phyloP scores from a whole-genome alignment of 495 filamentous ascomycete species.

The Pyrenopolyporus hunteri region DNA sequence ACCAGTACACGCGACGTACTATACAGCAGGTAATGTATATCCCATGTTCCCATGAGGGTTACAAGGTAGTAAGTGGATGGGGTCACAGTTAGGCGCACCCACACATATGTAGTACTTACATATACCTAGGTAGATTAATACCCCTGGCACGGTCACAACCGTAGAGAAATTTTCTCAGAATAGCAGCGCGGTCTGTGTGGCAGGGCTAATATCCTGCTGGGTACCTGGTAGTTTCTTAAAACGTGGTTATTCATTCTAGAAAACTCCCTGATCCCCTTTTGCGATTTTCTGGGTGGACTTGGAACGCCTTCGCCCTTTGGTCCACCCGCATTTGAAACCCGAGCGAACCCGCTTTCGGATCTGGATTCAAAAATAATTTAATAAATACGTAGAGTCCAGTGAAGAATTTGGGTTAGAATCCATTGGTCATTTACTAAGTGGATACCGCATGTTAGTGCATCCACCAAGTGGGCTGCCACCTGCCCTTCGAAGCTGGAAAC shows the following conservation, averaged over 20 bases:
- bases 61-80: background rate
- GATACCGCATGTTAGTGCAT: constrained; percentile 32
- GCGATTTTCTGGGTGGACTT: constrained; percentile 1
- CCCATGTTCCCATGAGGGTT: constrained; percentile 20
- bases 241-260: constrained; percentile 15
- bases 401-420: constrained; percentile 36
- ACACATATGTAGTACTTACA: too few relatives aligned
- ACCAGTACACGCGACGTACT: constrained; percentile 22
- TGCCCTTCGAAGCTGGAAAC: constrained; percentile 38
- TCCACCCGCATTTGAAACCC: constrained; percentile 19
- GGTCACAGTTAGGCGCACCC: background rate
- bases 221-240: constrained; percentile 7
- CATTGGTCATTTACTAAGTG: constrained; percentile 32
- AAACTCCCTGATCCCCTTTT: constrained; percentile 17
- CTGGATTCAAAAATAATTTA: constrained; percentile 22
- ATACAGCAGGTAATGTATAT: constrained; percentile 1
- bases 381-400: constrained; percentile 6
- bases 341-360: constrained; percentile 32
- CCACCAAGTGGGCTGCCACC: constrained; percentile 37
- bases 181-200: constrained; percentile 18
- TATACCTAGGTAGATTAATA: constrained; percentile 23
- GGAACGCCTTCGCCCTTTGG: constrained; percentile 5
- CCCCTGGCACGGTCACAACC: constrained; percentile 24
- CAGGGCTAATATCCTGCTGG: constrained; percentile 16
- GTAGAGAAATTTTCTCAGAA: constrained; percentile 14